Conservation (phyloP, 257 asterid species). For the Nicotiana noctiflora region DNA sequence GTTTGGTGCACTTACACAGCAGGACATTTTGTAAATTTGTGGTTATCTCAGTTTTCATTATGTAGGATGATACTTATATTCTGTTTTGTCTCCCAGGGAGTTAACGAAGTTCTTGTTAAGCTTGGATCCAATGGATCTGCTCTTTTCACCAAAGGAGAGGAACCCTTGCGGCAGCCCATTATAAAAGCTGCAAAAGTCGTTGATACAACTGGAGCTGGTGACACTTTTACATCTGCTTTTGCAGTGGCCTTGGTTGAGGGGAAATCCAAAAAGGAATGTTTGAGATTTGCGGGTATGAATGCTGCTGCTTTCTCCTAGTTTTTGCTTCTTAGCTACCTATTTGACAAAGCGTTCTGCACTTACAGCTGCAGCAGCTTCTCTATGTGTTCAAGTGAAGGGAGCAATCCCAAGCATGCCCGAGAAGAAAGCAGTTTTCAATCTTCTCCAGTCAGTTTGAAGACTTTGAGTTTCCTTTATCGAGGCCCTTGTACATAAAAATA, state of each 20-base stretch:
- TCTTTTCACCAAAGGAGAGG: constrained; percentile 72
- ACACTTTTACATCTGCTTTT: constrained; percentile 93
- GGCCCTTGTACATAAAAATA: constrained; percentile 19
- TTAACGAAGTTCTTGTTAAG: constrained; percentile 78
- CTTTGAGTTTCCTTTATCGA: not conserved
- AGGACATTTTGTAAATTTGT: not conserved
- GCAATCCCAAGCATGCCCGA: constrained; percentile 99
- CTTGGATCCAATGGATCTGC: constrained; percentile 84
- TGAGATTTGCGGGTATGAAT: constrained; percentile 71
- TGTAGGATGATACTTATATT: not conserved
- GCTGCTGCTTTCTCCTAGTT: not conserved
- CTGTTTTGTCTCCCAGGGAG: constrained; percentile 54
- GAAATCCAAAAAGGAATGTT: constrained; percentile 61
- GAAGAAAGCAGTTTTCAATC: constrained; percentile 57
- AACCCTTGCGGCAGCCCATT: constrained; percentile 64
- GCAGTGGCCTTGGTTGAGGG: constrained; percentile 94
- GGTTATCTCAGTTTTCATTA: not conserved
- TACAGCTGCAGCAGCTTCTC: constrained; percentile 96
- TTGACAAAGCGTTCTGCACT: constrained; percentile 14
- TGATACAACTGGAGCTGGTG: constrained; percentile 98
- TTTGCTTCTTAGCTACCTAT: not conserved
- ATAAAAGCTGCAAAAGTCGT: constrained; percentile 69
- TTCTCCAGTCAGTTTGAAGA: constrained; percentile 56
- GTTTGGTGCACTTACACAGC: not conserved
- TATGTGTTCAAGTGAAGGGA: constrained; percentile 95